phyloP scores from a whole-genome alignment of 129 eudicot species.

The Lonicera japonica region DNA sequence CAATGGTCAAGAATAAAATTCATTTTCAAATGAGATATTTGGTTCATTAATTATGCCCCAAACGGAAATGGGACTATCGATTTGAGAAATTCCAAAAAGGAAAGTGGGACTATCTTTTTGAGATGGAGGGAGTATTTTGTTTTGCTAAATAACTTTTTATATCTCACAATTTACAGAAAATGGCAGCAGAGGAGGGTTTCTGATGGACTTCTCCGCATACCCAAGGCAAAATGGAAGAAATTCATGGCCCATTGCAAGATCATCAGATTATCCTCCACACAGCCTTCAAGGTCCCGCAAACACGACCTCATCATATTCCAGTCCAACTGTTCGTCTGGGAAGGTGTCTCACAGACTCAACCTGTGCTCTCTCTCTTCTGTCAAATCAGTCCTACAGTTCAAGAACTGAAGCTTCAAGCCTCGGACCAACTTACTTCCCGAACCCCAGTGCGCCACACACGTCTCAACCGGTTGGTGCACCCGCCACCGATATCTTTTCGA shows the following conservation, averaged over 20 bases:
- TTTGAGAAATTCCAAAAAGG: too few species aligned
- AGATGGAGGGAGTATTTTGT: too few species aligned
- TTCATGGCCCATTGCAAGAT: constrained; percentile 8
- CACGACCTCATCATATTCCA: constrained; percentile 27
- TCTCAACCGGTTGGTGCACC: constrained; percentile 41
- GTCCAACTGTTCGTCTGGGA: constrained; percentile 40
- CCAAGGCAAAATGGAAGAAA: constrained; percentile 39
- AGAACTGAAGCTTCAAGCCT: constrained; percentile 47
- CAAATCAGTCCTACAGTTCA: constrained; percentile 78
- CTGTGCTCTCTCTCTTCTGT: constrained; percentile 99
- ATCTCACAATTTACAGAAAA: constrained; percentile 25
- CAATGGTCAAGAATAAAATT: too few species aligned
- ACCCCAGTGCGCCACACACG: constrained; percentile 34
- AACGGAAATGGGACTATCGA: too few species aligned
- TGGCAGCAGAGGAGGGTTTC: constrained; percentile 57
- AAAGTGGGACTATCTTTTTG: too few species aligned
- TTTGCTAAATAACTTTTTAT: too few species aligned
- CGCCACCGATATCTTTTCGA: constrained; percentile 34
- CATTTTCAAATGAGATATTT: too few species aligned
- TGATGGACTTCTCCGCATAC: constrained; percentile 73
- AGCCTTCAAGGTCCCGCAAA: constrained; percentile 28
- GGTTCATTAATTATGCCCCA: too few species aligned
- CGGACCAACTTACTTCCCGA: constrained; percentile 36
- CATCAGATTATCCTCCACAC: constrained; percentile 42
- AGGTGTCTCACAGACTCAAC: constrained; percentile 65